Percentiles rank a stretch among this genome's conserved stretches.
Evolutionary conservation across 1,284 basidiomycete genomes (phyloP).

Genomic region (Pseudozyma thailandica): DNA sequence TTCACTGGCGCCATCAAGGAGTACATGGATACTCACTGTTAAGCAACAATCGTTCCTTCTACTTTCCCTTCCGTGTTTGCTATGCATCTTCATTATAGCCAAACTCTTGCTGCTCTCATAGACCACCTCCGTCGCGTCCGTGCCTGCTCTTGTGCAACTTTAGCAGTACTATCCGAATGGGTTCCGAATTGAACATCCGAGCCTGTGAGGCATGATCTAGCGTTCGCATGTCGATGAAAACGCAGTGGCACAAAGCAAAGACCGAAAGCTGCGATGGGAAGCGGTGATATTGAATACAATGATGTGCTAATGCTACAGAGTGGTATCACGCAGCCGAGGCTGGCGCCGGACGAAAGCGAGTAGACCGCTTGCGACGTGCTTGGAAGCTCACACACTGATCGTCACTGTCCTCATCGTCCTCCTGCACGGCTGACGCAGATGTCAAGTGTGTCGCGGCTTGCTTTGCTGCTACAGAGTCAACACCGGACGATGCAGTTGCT

Average conservation of each 20-base stretch:
- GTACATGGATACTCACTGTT: slow-evolving; percentile 17
- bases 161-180: no score
- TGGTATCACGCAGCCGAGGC: slow-evolving; percentile 13
- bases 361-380: slow-evolving; percentile 40
- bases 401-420: slow-evolving; percentile 46
- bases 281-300: not conserved
- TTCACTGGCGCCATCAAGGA: slow-evolving; percentile 33
- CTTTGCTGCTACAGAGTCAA: slow-evolving; percentile 6
- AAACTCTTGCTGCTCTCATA: no score
- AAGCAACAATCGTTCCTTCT: no score
- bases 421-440: not conserved
- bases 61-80: no score
- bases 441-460: not conserved
- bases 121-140: no score
- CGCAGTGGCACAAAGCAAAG: no score
- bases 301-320: not conserved
- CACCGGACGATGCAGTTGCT: not conserved
- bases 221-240: no score
- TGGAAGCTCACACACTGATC: slow-evolving; percentile 43
- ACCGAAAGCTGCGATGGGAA: not conserved
- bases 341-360: slow-evolving; percentile 26
- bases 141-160: no score
- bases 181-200: no score
- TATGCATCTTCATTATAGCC: no score
- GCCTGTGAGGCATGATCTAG: no score